A percentile compares a stretch with the other conserved stretches of the same genome.
Evolutionary conservation across 352 stramenopile genomes (phyloP).

Genomic region (Phytophthora brassicae): DNA sequence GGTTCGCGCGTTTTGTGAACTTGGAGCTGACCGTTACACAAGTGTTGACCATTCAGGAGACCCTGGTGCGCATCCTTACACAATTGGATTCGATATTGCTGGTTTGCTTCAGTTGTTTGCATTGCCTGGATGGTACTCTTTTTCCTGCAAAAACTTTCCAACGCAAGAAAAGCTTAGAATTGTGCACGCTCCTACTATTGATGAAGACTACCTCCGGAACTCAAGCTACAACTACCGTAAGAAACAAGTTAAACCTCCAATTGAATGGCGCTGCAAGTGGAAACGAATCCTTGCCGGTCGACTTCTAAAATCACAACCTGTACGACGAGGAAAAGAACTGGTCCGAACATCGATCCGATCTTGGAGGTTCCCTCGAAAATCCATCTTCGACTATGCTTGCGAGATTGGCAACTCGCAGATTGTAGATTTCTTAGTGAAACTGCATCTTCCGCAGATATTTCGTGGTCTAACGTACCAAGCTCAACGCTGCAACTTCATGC

Average conservation of each 20-base stretch:
- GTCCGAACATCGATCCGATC: constrained; percentile 35
- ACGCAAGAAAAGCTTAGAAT: constrained; percentile 34
- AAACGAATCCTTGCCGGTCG: constrained; percentile 13
- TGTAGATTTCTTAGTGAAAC: constrained; percentile 30
- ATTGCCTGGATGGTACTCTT: constrained; percentile 63
- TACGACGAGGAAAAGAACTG: constrained; percentile 20
- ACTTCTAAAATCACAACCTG: constrained; percentile 15
- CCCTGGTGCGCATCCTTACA: constrained; percentile 49
- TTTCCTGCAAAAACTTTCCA: constrained; percentile 26
- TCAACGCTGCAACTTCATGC: constrained; percentile 58
- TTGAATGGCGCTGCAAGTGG: constrained; percentile 31
- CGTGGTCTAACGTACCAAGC: constrained; percentile 39
- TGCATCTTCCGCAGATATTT: constrained; percentile 36
- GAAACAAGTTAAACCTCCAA: constrained; percentile 10
- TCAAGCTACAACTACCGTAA: constrained; percentile 46
- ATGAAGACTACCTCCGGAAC: constrained; percentile 39
- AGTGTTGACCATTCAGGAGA: constrained; percentile 51
- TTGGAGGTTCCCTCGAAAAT: constrained; percentile 45
- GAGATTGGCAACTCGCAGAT: constrained; percentile 35
- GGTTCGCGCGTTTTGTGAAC: constrained; percentile 32
- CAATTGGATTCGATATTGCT: constrained; percentile 45
- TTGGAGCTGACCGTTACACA: constrained; percentile 36
- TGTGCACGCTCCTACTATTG: constrained; percentile 22
- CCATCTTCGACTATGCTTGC: constrained; percentile 44
- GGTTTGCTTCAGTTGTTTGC: constrained; percentile 53